Evolutionary conservation across 768 basidiomycete genomes (phyloP), one percentile per base, ranked within the genome.

Genomic region (Boletus coccyginus): DNA sequence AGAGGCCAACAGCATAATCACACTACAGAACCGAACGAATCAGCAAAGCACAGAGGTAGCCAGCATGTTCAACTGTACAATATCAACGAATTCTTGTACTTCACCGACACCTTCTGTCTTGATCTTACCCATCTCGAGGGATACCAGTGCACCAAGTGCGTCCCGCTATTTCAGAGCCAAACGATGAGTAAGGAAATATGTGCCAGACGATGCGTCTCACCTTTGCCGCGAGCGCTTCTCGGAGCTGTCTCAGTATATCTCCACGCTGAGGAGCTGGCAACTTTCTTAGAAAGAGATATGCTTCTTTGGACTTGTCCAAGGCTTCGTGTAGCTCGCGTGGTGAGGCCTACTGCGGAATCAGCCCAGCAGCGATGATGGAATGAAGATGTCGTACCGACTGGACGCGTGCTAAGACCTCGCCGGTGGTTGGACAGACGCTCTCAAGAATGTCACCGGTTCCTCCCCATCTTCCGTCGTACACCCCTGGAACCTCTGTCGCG

Each of bases 61-160:
- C 21, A 35, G n/a, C 10, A 36, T 27, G 33, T 31, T 36, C 50
- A 14, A 77, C 3, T 90, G 67, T 69, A 97, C 92, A 60, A 96
- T 92, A 67, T 97, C 94, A 56, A 97, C 83, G 65, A 95, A 93
- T 74, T 96, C 94, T 68, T 95, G 92, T 13, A 98, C 93, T 75
- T 97, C 94, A 16, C 95, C 95, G 19, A 86, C 77, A 27, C 95
- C 95, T 70, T 97, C 95, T 16, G 89, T 87, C 64, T 78, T 81
- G 62, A 97, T 94, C 77, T 98, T 87, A 17, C 96, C 91, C 90
- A 93, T 92, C 70, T 92, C 91, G 14, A 94, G 79, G 41, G 90
- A 88, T 10, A 96, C 84, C 19, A 96, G 78, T 13, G 88, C 86
- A 48, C 93, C 93, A 6, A 96, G 80, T 38, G 79, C 85, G 52